These are phyloP conservation scores for Colletotrichum karsti DNA, from an alignment of 2,329 filamentous ascomycete species.

Conservation along the genomic window DNA sequence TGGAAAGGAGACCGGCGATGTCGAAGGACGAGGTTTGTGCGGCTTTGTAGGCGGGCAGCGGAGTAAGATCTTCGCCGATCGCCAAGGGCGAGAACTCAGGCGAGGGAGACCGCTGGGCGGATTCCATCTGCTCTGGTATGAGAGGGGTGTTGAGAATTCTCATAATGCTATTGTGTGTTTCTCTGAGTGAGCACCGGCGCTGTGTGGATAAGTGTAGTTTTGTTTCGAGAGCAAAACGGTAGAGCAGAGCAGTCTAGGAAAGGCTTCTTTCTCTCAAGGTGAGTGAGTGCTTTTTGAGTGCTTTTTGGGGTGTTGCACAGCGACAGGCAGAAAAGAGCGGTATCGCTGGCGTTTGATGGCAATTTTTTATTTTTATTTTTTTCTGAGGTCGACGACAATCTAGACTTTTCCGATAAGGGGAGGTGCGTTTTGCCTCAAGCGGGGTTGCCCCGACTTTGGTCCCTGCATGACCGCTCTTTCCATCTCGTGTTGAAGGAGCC, in stretches of 20 bases:
- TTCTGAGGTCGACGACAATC: conserved; percentile 24
- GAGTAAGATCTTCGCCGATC: conserved; percentile 64
- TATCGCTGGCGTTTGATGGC: conserved; percentile 11
- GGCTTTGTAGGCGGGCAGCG: conserved; percentile 66
- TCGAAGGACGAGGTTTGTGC: conserved; percentile 61
- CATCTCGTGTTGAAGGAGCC: too few species aligned
- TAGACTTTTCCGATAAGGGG: conserved; percentile 29
- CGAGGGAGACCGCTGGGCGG: conserved; percentile 45
- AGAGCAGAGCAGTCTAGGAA: background rate
- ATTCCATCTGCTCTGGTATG: conserved; percentile 17
- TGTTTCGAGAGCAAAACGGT: background rate
- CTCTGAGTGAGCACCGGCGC: background rate
- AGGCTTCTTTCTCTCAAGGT: background rate
- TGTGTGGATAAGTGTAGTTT: background rate
- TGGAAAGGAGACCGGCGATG: conserved; percentile 78
- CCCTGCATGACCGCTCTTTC: background rate
- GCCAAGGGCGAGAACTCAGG: conserved; percentile 59
- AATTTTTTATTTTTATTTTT: background rate
- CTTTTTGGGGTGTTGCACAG: background rate
- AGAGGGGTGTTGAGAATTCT: conserved; percentile 26
- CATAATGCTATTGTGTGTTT: conserved; percentile 15
- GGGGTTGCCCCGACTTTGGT: conserved; percentile 23
- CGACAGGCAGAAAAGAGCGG: conserved; percentile 10
- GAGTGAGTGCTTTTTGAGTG: background rate
- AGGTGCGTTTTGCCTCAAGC: conserved; percentile 27